Evolutionary conservation across 805 yeast species (phyloP).

Genomic region (Starmera dryadoides): DNA sequence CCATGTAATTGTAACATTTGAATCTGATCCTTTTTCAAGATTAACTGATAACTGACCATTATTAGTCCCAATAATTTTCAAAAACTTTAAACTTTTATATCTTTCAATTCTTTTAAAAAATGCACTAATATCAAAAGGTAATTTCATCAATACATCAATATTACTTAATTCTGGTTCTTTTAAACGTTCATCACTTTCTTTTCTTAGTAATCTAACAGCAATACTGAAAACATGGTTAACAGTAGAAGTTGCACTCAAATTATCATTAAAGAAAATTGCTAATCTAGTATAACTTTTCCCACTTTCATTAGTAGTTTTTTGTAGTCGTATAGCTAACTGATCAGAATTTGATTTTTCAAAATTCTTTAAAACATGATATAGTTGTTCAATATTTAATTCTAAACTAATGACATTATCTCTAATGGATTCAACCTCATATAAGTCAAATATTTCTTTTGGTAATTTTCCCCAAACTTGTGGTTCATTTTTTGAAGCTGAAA

Average conservation of each 20-base stretch:
- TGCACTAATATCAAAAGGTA: slow-evolving; percentile 39
- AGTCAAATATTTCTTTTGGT: slow-evolving; percentile 28
- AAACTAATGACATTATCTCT: slow-evolving; percentile 49
- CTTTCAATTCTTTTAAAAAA: slow-evolving; percentile 60
- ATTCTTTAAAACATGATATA: slow-evolving; percentile 49
- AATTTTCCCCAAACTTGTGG: slow-evolving; percentile 68
- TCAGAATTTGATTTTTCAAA: slow-evolving; percentile 47
- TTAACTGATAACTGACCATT: slow-evolving; percentile 44
- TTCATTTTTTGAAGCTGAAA: slow-evolving; percentile 45
- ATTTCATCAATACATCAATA: slow-evolving; percentile 47
- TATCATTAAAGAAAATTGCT: slow-evolving; percentile 47
- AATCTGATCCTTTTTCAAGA: slow-evolving; percentile 46
- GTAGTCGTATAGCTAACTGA: slow-evolving; percentile 44
- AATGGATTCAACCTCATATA: slow-evolving; percentile 30
- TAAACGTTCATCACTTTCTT: slow-evolving; percentile 42
- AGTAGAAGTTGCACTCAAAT: slow-evolving; percentile 30
- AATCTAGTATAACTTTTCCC: slow-evolving; percentile 42
- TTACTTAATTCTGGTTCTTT: slow-evolving; percentile 57
- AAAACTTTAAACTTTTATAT: slow-evolving; percentile 44
- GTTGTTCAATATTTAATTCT: slow-evolving; percentile 56
- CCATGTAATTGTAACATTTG: slow-evolving; percentile 50
- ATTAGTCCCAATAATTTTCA: slow-evolving; percentile 43
- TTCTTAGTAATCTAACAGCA: slow-evolving; percentile 59
- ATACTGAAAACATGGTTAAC: slow-evolving; percentile 62
- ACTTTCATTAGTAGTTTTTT: slow-evolving; percentile 20